Percentiles rank a stretch among this genome's conserved stretches.
Evolutionary conservation across 306 rosid species (phyloP).

Genomic region (Cucumis hystrix): DNA sequence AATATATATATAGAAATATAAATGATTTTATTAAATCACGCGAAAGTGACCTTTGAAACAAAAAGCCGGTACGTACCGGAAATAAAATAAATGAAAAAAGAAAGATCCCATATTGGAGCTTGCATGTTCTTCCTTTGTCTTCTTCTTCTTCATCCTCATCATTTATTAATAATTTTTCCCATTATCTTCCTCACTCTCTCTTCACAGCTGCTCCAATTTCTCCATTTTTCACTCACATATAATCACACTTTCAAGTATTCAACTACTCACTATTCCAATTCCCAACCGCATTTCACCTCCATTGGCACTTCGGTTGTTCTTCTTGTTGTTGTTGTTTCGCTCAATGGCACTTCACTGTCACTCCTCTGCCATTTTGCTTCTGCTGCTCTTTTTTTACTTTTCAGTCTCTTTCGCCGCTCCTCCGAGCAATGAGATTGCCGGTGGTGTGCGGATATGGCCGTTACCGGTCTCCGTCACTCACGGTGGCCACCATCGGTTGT

Average conservation of each 20-base stretch:
- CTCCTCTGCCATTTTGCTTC: not conserved
- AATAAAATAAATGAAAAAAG: too few relatives aligned
- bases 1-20: not conserved
- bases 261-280: too few relatives aligned
- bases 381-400: not conserved
- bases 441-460: conserved; percentile 21
- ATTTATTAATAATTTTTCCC: not conserved
- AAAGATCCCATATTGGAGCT: not conserved
- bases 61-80: not conserved
- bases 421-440: not conserved
- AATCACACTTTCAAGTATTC: not conserved
- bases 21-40: not conserved
- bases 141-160: not conserved
- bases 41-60: not conserved
- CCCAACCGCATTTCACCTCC: not conserved
- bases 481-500: conserved; percentile 1
- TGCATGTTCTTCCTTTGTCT: not conserved
- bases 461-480: conserved; percentile 13
- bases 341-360: not conserved
- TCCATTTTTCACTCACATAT: not conserved
- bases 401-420: not conserved
- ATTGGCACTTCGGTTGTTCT: not conserved
- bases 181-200: not conserved
- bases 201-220: not conserved
- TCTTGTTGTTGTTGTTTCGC: not conserved